Evolutionary conservation across 257 asterid species (phyloP), one percentile per base, ranked within the genome.

Genomic region (Ballota nigra): DNA sequence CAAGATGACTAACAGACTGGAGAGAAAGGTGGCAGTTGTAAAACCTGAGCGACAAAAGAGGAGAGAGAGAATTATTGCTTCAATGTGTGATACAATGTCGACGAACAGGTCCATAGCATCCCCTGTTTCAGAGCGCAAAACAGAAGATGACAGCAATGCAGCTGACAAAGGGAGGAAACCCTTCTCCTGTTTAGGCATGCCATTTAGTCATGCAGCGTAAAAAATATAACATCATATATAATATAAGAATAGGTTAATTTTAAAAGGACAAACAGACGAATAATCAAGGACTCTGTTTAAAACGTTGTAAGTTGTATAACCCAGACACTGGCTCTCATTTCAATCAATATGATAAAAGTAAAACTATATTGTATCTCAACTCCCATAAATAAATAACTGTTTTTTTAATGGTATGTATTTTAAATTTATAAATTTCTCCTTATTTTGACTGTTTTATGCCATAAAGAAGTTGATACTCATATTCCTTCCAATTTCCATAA

Each of bases 111-210:
- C 96, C 70, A 83, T 24, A 26, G 81, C 74, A 73, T 67, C 82
- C 79, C 96, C 91, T 33, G 83, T 75, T 73, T 81, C 94, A 81
- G 90, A 71, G 68, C 89, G 91, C 76, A 92, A 79, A 75, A 79
- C 63, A 78, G 90, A 79, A 79, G 89, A 89, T 22, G 99, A 95
- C 70, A 95, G 86, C 83, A 95, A 81, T 26, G 98, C 97, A 71
- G 93, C 97, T 75, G 99, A 85, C 83, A 95, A 85, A 63, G 98
- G 94, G 80, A 95, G 94, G 87, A 95, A 95, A 53, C 96, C 99
- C 78, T 93, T 90, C 78, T 92, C 99, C 99, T 95, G 97, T 59
- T 78, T 33, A 77, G 70, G 69, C 34, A 79, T 76, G 63, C 24
- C 49, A 70, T 20, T 73, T 36, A 78, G 77, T 63, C 60, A 76